Evolutionary conservation across 2,329 filamentous ascomycete genomes (phyloP), one percentile per base, ranked within the genome.

Genomic region (Diaporthe australafricana): DNA sequence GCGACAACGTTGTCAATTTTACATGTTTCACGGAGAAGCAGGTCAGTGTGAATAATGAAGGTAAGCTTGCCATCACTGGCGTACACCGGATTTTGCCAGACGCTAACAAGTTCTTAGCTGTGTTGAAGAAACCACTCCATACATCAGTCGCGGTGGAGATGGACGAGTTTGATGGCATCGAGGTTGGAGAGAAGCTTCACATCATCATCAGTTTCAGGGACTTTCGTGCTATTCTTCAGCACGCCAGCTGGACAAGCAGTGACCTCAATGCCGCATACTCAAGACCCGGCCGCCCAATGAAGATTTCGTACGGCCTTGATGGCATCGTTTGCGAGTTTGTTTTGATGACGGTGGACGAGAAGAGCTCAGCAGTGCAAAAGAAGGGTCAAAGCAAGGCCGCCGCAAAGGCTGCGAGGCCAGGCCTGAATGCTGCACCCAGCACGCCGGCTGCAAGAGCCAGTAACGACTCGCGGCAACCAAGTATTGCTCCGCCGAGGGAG

Each of bases 11-110:
- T 40, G 88, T 93, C 20, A 93, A 93, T 71, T 94, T 96, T 77
- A 94, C 93, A 32, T 95, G 93, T 78, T 95, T 93, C 77, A 95
- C 93, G 0, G 93, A 95, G 79, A 95, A 94, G 82, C 90, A 92
- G 11, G 87, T 91, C 70, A 92, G 91, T 76, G 90, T 91, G 17
- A 77, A 74, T 67, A 78, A 77, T 25, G 91, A 91, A 78, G 87
- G 88, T 87, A 80, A 69, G 60, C 11, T 5, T 14, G n/a, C 14
- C 45, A 5, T 5, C 38, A 30, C 16, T 62, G 5, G 9, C 11
- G n/a, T 9, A 7, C 6, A 9, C 66, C 50, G 71, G 22, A 68
- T 65, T 16, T 72, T 74, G 14, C 25, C 60, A 50, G n/a, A 25
- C 17, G 68, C 76, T 75, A 63, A 76, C 70, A 56, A 27, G 16